These are phyloP conservation scores for Fraxinus baroniana DNA, from an alignment of 305 asterid species.

Conservation along the genomic window DNA sequence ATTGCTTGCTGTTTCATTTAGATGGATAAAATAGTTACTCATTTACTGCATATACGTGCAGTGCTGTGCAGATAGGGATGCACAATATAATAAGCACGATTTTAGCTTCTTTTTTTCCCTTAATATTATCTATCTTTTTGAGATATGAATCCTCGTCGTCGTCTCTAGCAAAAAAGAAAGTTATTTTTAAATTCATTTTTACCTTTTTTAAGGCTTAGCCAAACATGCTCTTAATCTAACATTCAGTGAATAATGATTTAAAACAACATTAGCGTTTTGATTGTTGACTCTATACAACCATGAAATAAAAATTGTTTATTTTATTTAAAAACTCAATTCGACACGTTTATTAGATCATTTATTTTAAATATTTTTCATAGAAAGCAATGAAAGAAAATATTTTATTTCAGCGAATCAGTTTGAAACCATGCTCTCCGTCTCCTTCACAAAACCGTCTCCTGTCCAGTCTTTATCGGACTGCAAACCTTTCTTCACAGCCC, in stretches of 20 bases:
- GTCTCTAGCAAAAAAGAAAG: neutral
- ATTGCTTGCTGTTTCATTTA: neutral
- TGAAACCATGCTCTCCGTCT: constrained; percentile 90
- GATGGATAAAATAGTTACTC: neutral
- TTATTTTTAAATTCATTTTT: neutral
- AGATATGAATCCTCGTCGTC: neutral
- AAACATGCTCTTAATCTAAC: neutral
- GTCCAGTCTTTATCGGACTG: constrained; percentile 96
- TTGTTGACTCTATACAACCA: constrained; percentile 6
- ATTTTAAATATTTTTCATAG: neutral
- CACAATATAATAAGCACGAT: neutral
- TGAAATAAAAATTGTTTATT: neutral
- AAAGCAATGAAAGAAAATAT: neutral
- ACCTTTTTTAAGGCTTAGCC: neutral
- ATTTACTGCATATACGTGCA: neutral
- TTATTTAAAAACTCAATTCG: neutral
- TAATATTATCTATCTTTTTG: neutral
- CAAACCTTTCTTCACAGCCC: constrained; percentile 76
- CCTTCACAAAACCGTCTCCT: constrained; percentile 86
- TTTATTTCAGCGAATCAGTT: constrained; percentile 39
- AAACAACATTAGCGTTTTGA: neutral
- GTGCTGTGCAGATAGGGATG: neutral
- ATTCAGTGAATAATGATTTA: neutral
- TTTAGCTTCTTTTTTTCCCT: neutral
- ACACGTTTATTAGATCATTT: neutral